Evolutionary conservation across 177 flowering plant genomes (phyloP), one percentile per base, ranked within the genome.

Genomic region (Vitis hybrid): DNA sequence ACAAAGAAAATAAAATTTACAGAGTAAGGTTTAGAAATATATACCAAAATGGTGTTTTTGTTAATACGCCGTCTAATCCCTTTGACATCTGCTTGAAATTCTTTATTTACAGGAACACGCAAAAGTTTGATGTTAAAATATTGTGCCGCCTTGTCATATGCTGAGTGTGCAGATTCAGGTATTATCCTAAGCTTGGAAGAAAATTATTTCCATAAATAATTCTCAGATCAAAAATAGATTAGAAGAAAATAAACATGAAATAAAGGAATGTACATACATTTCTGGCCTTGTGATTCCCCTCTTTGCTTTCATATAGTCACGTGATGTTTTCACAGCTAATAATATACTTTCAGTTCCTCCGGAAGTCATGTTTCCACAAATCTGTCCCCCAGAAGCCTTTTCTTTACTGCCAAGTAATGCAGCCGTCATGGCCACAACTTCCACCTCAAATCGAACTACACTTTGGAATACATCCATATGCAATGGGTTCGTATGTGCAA

Each of bases 291-390:
- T 85, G 52, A 95, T 93, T 65, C 97, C 94, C 77, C 84, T 91
- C 80, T 79, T 88, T 66, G 84, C 63, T 79, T 77, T 93, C 99
- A 95, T 95, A 76, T 90, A 93, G 69, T 95, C 99, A 31, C 99
- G 98, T 50, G 98, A 87, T 59, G 98, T 75, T 79, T 95, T 95
- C 72, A 95, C 82, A 51, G 98, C 99, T 66, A 95, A 73, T 57
- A 95, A 66, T 84, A 95, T 95, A 76, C 99, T 95, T 77, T 95
- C 99, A 61, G 98, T 93, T 63, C 99, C 99, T 62, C 99, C 98
- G 56, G 99, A 95, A 56, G 99, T 95, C 99, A 95, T 95, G 82
- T 95, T 95, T 72, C 98, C 99, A 86, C 99, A 95, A 2, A 95
- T 79, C 80, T 93, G 85, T 76, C 96, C 94, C 66, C 96, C 99